A percentile compares a stretch with the other conserved stretches of the same genome.
Evolutionary conservation across 139 green algal genomes (phyloP).

Genomic region (Eudorina sp.): DNA sequence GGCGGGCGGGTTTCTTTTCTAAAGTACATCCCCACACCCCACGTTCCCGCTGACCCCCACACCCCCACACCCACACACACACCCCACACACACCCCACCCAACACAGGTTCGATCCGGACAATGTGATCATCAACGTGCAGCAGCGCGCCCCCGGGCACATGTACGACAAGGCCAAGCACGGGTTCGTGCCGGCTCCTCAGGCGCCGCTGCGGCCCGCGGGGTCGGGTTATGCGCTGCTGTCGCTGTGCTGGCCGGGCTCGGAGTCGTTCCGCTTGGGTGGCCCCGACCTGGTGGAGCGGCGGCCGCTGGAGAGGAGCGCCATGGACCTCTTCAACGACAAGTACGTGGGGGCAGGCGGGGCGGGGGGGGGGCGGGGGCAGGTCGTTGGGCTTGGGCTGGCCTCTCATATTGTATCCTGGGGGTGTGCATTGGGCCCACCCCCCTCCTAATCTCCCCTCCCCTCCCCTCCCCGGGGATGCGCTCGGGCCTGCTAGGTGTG

Average conservation of each 20-base stretch:
- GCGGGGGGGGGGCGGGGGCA: background rate
- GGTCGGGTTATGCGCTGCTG: slow-evolving; percentile 33
- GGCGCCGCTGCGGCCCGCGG: slow-evolving; percentile 5
- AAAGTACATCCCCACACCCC: too few relatives aligned
- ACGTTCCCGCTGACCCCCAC: too few relatives aligned
- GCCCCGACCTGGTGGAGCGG: background rate
- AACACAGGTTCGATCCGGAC: slow-evolving; percentile 14
- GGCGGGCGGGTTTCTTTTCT: too few relatives aligned
- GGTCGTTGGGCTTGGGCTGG: background rate
- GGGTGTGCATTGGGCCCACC: too few relatives aligned
- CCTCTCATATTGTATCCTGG: too few relatives aligned
- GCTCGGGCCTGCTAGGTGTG: too few relatives aligned
- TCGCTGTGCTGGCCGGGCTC: slow-evolving; percentile 23
- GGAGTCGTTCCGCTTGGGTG: slow-evolving; percentile 18
- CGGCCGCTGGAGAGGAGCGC: background rate
- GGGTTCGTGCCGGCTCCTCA: background rate
- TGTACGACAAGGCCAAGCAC: slow-evolving; percentile 1
- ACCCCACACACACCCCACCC: background rate
- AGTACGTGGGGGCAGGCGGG: background rate
- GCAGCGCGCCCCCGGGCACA: slow-evolving; percentile 16
- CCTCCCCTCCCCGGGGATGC: too few relatives aligned
- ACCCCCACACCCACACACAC: too few relatives aligned
- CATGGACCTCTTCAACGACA: background rate
- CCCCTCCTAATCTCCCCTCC: too few relatives aligned
- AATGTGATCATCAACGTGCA: slow-evolving; percentile 44